Evolutionary conservation across 768 basidiomycete genomes (phyloP).

Genomic region (Russula foetens): DNA sequence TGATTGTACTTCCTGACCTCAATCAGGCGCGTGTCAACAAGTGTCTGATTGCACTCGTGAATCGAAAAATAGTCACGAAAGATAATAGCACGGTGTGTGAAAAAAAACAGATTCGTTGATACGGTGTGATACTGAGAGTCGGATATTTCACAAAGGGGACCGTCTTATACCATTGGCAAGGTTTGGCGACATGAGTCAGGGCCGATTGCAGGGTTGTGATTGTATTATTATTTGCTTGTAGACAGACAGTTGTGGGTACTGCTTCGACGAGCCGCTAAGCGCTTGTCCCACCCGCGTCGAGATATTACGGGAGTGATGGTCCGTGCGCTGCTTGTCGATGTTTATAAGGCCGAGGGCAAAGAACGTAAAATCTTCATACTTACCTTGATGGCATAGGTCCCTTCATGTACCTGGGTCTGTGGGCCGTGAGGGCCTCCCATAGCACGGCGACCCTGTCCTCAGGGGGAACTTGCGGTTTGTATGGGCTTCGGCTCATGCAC

Average conservation of each 20-base stretch:
- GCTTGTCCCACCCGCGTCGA: neutral
- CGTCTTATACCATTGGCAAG: slow-evolving; percentile 66
- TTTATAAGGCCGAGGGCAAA: neutral
- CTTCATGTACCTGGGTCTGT: slow-evolving; percentile 23
- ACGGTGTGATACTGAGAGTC: neutral
- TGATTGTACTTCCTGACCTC: slow-evolving; percentile 72
- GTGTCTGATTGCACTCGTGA: slow-evolving; percentile 85
- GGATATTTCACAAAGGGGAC: slow-evolving; percentile 37
- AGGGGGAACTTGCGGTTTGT: slow-evolving; percentile 22
- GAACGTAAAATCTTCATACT: slow-evolving; percentile 18
- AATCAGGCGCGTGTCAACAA: slow-evolving; percentile 90
- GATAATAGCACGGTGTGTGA: slow-evolving; percentile 39
- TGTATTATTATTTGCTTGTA: neutral
- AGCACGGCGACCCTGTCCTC: slow-evolving; percentile 25
- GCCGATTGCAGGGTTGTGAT: neutral
- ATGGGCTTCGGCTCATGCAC: slow-evolving; percentile 67
- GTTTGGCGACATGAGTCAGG: slow-evolving; percentile 28
- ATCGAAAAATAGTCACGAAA: slow-evolving; percentile 76
- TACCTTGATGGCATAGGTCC: slow-evolving; percentile 25
- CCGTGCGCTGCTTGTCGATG: neutral
- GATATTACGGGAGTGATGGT: neutral
- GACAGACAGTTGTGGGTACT: no score
- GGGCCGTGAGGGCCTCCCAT: slow-evolving; percentile 24
- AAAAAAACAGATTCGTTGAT: neutral
- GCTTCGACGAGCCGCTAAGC: no score